A percentile compares a stretch with the other conserved stretches of the same genome.
These are phyloP conservation scores for Hermanozyma aechmeae DNA, from an alignment of 805 yeast species.

Conservation along the genomic window DNA sequence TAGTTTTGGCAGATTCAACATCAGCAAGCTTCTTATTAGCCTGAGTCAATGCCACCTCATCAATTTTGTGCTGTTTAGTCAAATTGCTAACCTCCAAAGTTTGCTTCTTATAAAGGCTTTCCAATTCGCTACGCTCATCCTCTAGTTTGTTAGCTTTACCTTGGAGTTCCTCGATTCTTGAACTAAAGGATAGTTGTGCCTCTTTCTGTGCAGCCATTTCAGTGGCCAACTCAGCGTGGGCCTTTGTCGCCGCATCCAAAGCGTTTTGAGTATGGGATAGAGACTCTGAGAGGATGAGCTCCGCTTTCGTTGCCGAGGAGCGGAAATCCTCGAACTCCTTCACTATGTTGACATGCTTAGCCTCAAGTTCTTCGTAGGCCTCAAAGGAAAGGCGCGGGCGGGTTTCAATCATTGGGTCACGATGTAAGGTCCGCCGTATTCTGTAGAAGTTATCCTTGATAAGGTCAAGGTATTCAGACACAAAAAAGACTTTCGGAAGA, in stretches of 20 bases:
- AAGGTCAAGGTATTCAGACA: constrained; percentile 49
- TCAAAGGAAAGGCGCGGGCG: background rate
- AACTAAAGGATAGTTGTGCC: constrained; percentile 12
- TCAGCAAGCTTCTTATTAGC: constrained; percentile 22
- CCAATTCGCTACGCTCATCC: constrained; percentile 21
- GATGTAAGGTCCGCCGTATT: constrained; percentile 60
- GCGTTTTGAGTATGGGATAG: background rate
- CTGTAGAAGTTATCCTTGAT: constrained; percentile 62
- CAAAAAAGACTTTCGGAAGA: constrained; percentile 74
- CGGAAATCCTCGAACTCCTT: background rate
- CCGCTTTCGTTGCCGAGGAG: background rate
- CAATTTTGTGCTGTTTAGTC: constrained; percentile 14
- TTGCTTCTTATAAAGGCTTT: constrained; percentile 18
- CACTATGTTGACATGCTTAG: background rate
- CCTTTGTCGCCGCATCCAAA: background rate
- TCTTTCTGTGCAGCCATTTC: constrained; percentile 13
- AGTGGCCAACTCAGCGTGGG: background rate
- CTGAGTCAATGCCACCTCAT: constrained; percentile 17
- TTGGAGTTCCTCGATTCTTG: constrained; percentile 12
- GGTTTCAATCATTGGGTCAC: constrained; percentile 44
- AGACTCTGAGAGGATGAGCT: background rate
- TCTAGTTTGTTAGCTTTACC: constrained; percentile 16
- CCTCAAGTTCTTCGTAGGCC: background rate
- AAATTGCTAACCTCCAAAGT: constrained; percentile 23
- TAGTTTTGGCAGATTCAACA: constrained; percentile 38